Percentiles rank a stretch among this genome's conserved stretches.
Evolutionary conservation across 2,329 filamentous ascomycete genomes (phyloP).

Genomic region (Paecilomyces fulvus): DNA sequence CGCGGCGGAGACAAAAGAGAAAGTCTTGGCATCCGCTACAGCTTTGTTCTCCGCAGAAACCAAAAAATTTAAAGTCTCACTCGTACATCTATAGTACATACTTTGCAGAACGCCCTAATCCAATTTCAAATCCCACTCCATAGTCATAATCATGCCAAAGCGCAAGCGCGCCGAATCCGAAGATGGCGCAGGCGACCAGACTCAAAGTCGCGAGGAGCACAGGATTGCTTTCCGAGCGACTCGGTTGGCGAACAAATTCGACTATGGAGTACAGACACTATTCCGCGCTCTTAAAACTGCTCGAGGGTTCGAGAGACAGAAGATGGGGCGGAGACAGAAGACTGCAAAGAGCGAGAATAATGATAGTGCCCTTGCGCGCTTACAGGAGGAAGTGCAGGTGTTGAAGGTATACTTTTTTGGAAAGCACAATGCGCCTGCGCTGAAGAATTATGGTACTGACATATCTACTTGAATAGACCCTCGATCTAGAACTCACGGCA

Average conservation of each 20-base stretch:
- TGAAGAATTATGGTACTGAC: neutral
- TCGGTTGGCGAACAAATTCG: slow-evolving; percentile 40
- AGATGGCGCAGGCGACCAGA: slow-evolving; percentile 10
- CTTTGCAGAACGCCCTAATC: neutral
- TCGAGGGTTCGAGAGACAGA: slow-evolving; percentile 56
- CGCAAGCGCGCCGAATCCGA: slow-evolving; percentile 30
- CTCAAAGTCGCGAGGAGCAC: slow-evolving; percentile 11
- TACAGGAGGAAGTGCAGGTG: slow-evolving; percentile 48
- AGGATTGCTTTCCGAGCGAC: slow-evolving; percentile 25
- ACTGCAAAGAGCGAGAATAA: slow-evolving; percentile 41
- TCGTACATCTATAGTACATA: neutral
- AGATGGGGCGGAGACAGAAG: slow-evolving; percentile 52
- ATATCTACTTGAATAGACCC: slow-evolving; percentile 26
- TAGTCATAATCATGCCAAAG: slow-evolving; percentile 26
- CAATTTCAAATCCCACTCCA: neutral
- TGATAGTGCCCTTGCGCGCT: slow-evolving; percentile 29
- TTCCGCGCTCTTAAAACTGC: slow-evolving; percentile 48
- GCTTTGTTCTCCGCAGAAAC: slow-evolving; percentile 2
- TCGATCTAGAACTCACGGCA: slow-evolving; percentile 44
- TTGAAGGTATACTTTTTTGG: slow-evolving; percentile 40
- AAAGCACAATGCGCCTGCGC: neutral
- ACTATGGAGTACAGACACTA: slow-evolving; percentile 43
- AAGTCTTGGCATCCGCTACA: neutral
- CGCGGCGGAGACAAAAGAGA: neutral
- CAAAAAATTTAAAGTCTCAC: slow-evolving; percentile 3